A percentile compares a stretch with the other conserved stretches of the same genome.
These are phyloP conservation scores for Phyllosticta citrichinensis DNA, from an alignment of 2,329 filamentous ascomycete species.

Conservation along the genomic window DNA sequence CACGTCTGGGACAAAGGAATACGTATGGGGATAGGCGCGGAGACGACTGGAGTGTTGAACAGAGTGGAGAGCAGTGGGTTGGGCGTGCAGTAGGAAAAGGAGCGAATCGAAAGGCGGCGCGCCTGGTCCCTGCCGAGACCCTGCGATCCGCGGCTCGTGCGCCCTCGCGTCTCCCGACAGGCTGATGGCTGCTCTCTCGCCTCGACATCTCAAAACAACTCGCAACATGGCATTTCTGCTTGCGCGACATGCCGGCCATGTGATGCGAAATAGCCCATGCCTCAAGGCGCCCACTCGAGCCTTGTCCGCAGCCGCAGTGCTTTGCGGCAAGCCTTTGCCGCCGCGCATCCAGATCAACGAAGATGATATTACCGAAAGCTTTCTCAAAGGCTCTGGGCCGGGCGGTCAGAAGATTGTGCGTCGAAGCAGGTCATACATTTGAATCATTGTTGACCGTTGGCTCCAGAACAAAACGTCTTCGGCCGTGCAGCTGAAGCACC, in stretches of 20 bases:
- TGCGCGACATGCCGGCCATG: not conserved
- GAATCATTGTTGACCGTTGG: not conserved
- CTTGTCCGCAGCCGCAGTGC: conserved; percentile 15
- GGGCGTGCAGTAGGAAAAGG: not conserved
- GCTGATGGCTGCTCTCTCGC: not conserved
- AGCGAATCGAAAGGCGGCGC: not conserved
- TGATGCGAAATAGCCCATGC: not conserved
- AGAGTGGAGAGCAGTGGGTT: not conserved
- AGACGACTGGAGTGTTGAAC: not conserved
- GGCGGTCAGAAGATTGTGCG: conserved; percentile 80
- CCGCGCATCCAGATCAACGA: conserved; percentile 68
- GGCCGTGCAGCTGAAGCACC: conserved; percentile 84
- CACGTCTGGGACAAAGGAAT: not conserved
- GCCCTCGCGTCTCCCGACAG: not conserved
- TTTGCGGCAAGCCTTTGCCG: conserved; percentile 52
- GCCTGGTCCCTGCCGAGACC: not conserved
- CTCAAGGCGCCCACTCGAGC: conserved; percentile 10
- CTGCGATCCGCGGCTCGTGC: not conserved
- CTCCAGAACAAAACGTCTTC: conserved; percentile 85
- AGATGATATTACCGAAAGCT: conserved; percentile 69
- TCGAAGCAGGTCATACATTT: conserved; percentile 11
- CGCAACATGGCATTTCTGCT: not conserved
- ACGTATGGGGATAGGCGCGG: not conserved
- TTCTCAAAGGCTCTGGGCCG: conserved; percentile 83
- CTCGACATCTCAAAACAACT: not conserved